phyloP scores from a whole-genome alignment of 805 yeast genomes.

The Priceomyces medius region DNA sequence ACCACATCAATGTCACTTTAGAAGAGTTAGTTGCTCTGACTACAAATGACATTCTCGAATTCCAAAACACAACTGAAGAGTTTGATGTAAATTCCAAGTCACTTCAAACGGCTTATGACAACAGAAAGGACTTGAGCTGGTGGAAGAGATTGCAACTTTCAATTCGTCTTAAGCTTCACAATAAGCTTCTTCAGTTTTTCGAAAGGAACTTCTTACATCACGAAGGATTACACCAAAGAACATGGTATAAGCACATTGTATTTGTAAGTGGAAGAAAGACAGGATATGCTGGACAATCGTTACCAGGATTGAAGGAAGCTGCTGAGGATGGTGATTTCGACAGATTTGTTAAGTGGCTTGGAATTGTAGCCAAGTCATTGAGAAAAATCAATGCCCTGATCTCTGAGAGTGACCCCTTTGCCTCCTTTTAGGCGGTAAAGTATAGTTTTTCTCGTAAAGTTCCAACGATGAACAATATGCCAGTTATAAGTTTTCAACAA shows the following conservation, averaged over 20 bases:
- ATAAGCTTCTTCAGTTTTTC: constrained; percentile 41
- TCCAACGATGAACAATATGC: too few species aligned
- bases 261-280: constrained; percentile 57
- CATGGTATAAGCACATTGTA: constrained; percentile 64
- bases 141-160: constrained; percentile 36
- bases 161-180: constrained; percentile 31
- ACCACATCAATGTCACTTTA: constrained; percentile 21
- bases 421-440: too few species aligned
- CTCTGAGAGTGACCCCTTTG: too few species aligned
- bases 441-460: too few species aligned
- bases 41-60: constrained; percentile 17
- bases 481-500: too few species aligned
- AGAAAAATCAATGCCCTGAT: too few species aligned
- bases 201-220: constrained; percentile 54
- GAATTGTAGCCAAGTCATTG: constrained; percentile 38
- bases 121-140: constrained; percentile 30
- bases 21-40: constrained; percentile 23
- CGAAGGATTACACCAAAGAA: constrained; percentile 48
- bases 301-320: constrained; percentile 63
- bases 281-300: constrained; percentile 51
- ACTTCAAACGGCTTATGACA: constrained; percentile 30
- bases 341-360: constrained; percentile 44
- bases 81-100: constrained; percentile 29
- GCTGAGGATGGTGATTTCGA: constrained; percentile 46
- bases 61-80: constrained; percentile 19